These are phyloP conservation scores for Capronia coronata DNA, from an alignment of 2,329 filamentous ascomycete species.

Conservation along the genomic window DNA sequence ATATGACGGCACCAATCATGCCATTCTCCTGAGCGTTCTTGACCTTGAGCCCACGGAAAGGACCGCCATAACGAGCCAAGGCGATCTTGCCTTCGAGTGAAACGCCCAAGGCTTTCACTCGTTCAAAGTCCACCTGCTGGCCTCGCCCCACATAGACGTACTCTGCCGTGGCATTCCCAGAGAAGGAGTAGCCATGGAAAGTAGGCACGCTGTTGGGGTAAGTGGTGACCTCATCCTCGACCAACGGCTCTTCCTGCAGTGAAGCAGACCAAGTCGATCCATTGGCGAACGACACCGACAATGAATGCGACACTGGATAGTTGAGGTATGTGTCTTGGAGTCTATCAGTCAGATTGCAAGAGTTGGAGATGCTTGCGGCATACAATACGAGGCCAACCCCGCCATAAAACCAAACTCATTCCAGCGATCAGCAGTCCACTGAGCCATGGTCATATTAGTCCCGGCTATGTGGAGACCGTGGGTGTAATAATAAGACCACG, in stretches of 20 bases:
- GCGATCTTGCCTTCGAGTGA: constrained; percentile 45
- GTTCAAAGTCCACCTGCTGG: constrained; percentile 42
- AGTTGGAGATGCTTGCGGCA: neutral
- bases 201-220: constrained; percentile 37
- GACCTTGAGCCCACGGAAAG: constrained; percentile 44
- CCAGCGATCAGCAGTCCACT: constrained; percentile 33
- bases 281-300: constrained; percentile 26
- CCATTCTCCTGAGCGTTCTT: constrained; percentile 43
- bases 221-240: constrained; percentile 26
- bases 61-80: constrained; percentile 42
- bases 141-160: constrained; percentile 44
- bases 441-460: constrained; percentile 30
- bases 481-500: constrained; percentile 32
- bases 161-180: constrained; percentile 43
- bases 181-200: constrained; percentile 46
- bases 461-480: constrained; percentile 32
- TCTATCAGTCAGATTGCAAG: neutral
- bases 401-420: constrained; percentile 28
- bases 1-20: constrained; percentile 43
- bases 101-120: constrained; percentile 38
- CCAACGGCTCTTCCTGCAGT: constrained; percentile 27
- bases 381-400: constrained; percentile 27
- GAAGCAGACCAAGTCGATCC: constrained; percentile 24
- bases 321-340: constrained; percentile 28
- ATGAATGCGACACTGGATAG: constrained; percentile 30